Conservation (phyloP, 345 rosid genomes). For the Pseudoturritis turrita region DNA sequence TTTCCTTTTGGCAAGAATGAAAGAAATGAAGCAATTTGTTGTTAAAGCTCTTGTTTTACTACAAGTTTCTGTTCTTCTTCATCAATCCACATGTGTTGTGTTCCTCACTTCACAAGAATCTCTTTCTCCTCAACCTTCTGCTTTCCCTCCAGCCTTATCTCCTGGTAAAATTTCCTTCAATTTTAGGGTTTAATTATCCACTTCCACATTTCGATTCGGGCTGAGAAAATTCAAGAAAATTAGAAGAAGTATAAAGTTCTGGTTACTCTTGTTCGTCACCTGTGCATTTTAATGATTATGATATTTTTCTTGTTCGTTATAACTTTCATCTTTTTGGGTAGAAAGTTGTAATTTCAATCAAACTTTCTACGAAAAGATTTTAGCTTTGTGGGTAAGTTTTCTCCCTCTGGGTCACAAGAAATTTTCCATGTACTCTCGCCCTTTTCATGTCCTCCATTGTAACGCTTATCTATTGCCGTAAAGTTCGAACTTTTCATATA, state of each 20-base stretch:
- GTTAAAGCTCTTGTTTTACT: conserved; percentile 35
- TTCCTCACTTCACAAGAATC: conserved; percentile 27
- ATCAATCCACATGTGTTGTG: conserved; percentile 45
- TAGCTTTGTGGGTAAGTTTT: conserved; percentile 3
- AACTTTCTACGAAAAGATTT: conserved; percentile 9
- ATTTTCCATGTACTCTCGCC: background rate
- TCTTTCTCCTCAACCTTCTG: conserved; percentile 40
- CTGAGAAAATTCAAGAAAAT: background rate
- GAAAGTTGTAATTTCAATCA: background rate
- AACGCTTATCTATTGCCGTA: conserved; percentile 1
- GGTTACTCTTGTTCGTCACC: background rate
- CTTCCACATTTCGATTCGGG: background rate
- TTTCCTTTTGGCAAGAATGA: background rate
- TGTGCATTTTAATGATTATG: background rate
- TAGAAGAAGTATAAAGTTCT: background rate
- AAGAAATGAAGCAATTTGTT: conserved; percentile 41
- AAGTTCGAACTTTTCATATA: conserved; percentile 4
- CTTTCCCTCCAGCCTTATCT: conserved; percentile 51
- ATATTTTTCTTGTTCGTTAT: background rate
- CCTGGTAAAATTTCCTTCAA: conserved; percentile 46
- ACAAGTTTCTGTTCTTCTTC: conserved; percentile 31
- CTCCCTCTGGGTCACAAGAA: conserved; percentile 19
- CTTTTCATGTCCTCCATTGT: conserved; percentile 12
- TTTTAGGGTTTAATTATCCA: background rate
- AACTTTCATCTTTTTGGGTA: conserved; percentile 12